Conservation (phyloP, 306 rosid species). For the Cucurbita argyrosperma region DNA sequence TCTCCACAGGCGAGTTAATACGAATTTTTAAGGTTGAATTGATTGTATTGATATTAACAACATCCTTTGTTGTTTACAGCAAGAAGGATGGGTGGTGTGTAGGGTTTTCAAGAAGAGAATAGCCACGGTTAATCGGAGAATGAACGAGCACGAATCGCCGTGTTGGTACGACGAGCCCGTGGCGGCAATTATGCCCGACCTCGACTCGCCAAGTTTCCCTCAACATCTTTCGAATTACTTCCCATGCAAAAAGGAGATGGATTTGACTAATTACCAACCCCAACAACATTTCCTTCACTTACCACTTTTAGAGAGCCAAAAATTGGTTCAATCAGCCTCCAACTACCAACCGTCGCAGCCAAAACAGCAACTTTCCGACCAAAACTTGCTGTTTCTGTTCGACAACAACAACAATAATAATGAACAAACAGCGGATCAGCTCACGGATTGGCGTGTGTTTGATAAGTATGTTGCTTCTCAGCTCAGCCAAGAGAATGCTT, state of each 20-base stretch:
- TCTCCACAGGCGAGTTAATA: slow-evolving; percentile 53
- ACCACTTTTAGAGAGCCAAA: neutral
- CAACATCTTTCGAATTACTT: neutral
- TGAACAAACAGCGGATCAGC: slow-evolving; percentile 24
- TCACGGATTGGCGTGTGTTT: slow-evolving; percentile 82
- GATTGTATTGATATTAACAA: no score
- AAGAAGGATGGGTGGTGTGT: slow-evolving; percentile 97
- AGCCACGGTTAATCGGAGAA: slow-evolving; percentile 38
- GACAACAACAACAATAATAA: neutral
- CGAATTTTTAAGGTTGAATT: no score
- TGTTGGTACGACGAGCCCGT: slow-evolving; percentile 81
- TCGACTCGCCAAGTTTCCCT: slow-evolving; percentile 1
- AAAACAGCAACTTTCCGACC: slow-evolving; percentile 9
- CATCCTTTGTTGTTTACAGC: slow-evolving; percentile 23
- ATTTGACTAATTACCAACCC: neutral
- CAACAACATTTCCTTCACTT: neutral
- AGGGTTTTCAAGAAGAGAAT: slow-evolving; percentile 91
- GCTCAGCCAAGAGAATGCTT: slow-evolving; percentile 56
- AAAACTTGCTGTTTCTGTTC: slow-evolving; percentile 20
- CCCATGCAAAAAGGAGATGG: neutral
- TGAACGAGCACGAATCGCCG: slow-evolving; percentile 63
- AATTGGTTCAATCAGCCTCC: neutral
- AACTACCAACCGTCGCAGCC: neutral
- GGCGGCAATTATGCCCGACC: slow-evolving; percentile 47
- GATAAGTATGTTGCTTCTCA: slow-evolving; percentile 95